Conservation (phyloP, 768 basidiomycete species). For the Suillus fuscotomentosus region DNA sequence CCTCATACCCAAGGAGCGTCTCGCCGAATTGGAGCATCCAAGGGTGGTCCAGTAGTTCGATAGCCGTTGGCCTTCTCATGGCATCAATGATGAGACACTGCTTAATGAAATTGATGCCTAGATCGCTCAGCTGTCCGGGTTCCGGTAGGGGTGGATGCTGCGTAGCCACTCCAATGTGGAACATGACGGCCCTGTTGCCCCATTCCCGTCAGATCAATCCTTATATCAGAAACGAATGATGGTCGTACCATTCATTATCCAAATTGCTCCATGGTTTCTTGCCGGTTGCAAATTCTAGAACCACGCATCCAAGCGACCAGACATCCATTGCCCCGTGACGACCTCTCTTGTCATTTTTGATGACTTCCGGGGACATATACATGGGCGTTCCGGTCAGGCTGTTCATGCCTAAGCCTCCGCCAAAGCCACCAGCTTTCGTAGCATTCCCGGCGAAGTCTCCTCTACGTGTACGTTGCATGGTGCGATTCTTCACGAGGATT, state of each 20-base stretch:
- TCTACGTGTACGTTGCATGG: constrained; percentile 71
- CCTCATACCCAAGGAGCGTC: constrained; percentile 65
- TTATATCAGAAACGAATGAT: not conserved
- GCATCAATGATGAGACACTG: constrained; percentile 89
- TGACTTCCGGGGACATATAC: constrained; percentile 99
- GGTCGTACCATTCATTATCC: constrained; percentile 93
- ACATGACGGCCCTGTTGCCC: constrained; percentile 93
- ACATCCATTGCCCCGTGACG: constrained; percentile 96
- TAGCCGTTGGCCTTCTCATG: constrained; percentile 76
- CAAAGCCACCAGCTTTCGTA: constrained; percentile 33
- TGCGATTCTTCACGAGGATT: constrained; percentile 87
- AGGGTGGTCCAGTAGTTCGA: constrained; percentile 80
- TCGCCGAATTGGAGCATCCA: constrained; percentile 89
- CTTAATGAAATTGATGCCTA: constrained; percentile 93
- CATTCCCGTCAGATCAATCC: not conserved
- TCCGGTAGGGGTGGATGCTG: constrained; percentile 96
- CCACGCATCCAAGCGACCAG: constrained; percentile 97
- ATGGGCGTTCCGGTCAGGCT: constrained; percentile 96
- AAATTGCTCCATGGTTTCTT: constrained; percentile 98
- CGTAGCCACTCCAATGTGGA: constrained; percentile 95
- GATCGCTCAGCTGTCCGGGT: constrained; percentile 79
- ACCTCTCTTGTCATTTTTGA: constrained; percentile 88
- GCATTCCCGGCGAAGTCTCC: constrained; percentile 40
- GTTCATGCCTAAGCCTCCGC: constrained; percentile 56
- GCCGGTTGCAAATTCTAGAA: constrained; percentile 94